Conservation (phyloP, 23 red algal species). For the Rhodosorus marinus region DNA sequence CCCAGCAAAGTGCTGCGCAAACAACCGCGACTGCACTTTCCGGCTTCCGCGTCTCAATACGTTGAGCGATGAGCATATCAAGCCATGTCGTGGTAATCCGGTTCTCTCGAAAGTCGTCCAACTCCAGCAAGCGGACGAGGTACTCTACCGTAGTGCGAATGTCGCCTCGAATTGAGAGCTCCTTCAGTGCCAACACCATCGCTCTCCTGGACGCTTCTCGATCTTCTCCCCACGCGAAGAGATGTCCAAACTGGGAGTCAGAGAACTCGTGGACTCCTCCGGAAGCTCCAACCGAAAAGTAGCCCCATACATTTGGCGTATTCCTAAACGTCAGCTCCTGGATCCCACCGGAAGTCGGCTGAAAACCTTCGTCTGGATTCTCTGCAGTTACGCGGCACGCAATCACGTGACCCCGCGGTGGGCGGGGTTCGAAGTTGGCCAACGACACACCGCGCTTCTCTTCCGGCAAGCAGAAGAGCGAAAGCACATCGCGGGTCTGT, state of each 20-base stretch:
- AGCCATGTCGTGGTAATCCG: slow-evolving; percentile 74
- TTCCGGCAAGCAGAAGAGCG: slow-evolving; percentile 21
- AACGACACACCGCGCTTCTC: neutral
- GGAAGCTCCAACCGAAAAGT: slow-evolving; percentile 80
- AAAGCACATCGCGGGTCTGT: slow-evolving; percentile 33
- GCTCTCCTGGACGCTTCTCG: slow-evolving; percentile 55
- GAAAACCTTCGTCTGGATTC: slow-evolving; percentile 95
- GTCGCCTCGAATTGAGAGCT: slow-evolving; percentile 85
- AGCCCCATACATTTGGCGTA: slow-evolving; percentile 97
- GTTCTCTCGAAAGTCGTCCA: slow-evolving; percentile 59
- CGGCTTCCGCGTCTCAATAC: slow-evolving; percentile 53
- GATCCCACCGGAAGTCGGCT: slow-evolving; percentile 85
- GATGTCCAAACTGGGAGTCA: slow-evolving; percentile 98
- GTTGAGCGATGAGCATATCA: slow-evolving; percentile 72
- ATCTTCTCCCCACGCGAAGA: slow-evolving; percentile 88
- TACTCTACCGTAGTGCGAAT: slow-evolving; percentile 94
- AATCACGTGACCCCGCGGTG: slow-evolving; percentile 84
- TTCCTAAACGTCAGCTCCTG: slow-evolving; percentile 93
- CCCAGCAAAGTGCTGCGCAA: slow-evolving; percentile 67
- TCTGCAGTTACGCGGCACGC: slow-evolving; percentile 89
- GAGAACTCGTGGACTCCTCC: slow-evolving; percentile 88
- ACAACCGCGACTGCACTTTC: slow-evolving; percentile 59
- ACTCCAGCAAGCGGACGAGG: slow-evolving; percentile 69
- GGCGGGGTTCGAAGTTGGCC: slow-evolving; percentile 16
- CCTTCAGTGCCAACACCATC: slow-evolving; percentile 80